Evolutionary conservation across 805 yeast species (phyloP).

Genomic region (Scheffersomyces stipitis): DNA sequence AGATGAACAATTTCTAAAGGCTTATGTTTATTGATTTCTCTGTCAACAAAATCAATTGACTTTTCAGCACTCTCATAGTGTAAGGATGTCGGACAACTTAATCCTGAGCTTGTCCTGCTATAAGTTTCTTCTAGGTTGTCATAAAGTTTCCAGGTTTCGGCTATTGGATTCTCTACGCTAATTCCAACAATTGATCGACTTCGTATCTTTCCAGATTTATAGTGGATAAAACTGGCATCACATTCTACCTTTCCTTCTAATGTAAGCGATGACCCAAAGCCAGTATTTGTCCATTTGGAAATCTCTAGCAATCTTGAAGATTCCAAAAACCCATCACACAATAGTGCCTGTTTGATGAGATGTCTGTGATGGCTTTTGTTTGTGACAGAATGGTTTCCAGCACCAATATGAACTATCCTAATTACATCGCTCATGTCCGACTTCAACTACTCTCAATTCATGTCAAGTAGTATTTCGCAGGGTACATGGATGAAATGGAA

Average conservation of each 20-base stretch:
- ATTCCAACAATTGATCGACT: conserved; percentile 9
- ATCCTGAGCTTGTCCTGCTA: not conserved
- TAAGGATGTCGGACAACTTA: not conserved
- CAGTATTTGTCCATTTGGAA: conserved; percentile 48
- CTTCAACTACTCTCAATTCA: no score
- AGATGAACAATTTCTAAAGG: no score
- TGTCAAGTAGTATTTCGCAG: no score
- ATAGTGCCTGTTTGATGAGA: conserved; percentile 28
- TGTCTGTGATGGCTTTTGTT: conserved; percentile 20
- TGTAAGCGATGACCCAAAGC: conserved; percentile 47
- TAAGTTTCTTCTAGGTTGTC: conserved; percentile 22
- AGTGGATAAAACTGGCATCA: conserved; percentile 40
- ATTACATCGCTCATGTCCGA: not conserved
- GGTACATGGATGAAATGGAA: no score
- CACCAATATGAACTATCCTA: conserved; percentile 49
- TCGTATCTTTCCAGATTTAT: conserved; percentile 4
- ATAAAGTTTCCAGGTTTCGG: conserved; percentile 22
- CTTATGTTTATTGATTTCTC: no score
- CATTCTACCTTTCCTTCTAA: conserved; percentile 42
- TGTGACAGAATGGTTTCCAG: conserved; percentile 42
- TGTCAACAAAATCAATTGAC: not conserved
- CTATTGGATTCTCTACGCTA: conserved; percentile 27
- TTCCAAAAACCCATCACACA: conserved; percentile 6
- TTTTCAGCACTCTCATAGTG: not conserved
- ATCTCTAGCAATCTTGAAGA: conserved; percentile 32